These are phyloP conservation scores for Boletus huronensis DNA, from an alignment of 768 basidiomycete genomes.

Conservation along the genomic window DNA sequence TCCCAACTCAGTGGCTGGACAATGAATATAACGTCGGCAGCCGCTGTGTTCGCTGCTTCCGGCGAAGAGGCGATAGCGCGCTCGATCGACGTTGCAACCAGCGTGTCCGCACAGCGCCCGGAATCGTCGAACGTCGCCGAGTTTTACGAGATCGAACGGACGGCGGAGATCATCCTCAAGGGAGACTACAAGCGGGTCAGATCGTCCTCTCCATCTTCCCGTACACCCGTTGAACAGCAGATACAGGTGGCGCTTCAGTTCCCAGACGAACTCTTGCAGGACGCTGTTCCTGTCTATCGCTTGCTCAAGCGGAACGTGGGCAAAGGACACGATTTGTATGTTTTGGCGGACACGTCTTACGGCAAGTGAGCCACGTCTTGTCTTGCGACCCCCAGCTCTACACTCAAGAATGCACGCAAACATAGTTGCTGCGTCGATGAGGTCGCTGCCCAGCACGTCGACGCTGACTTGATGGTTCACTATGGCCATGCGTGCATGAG, in stretches of 20 bases:
- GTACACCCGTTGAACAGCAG: not conserved
- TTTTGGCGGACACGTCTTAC: constrained; percentile 97
- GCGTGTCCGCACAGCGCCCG: constrained; percentile 33
- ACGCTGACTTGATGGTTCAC: constrained; percentile 89
- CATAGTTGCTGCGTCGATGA: constrained; percentile 93
- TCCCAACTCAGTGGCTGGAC: no score
- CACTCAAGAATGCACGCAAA: not conserved
- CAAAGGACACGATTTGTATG: constrained; percentile 61
- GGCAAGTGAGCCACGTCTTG: constrained; percentile 59
- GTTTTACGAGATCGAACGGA: constrained; percentile 74
- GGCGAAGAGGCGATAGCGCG: constrained; percentile 64
- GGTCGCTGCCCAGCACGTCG: constrained; percentile 89
- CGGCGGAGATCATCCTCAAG: constrained; percentile 53
- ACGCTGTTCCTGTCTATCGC: constrained; percentile 81
- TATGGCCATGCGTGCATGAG: constrained; percentile 97
- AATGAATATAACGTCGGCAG: not conserved
- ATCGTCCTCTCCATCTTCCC: not conserved
- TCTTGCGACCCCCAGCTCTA: not conserved
- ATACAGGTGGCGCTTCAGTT: constrained; percentile 86
- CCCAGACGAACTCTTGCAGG: constrained; percentile 86
- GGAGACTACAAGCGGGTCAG: constrained; percentile 71
- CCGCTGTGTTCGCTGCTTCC: constrained; percentile 47
- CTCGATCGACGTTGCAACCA: constrained; percentile 45
- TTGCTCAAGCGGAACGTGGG: constrained; percentile 52
- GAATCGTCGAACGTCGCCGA: constrained; percentile 46